Percentiles rank a stretch among this genome's conserved stretches.
Conservation (phyloP, 331 rosid species). For the Spiraea crenata region DNA sequence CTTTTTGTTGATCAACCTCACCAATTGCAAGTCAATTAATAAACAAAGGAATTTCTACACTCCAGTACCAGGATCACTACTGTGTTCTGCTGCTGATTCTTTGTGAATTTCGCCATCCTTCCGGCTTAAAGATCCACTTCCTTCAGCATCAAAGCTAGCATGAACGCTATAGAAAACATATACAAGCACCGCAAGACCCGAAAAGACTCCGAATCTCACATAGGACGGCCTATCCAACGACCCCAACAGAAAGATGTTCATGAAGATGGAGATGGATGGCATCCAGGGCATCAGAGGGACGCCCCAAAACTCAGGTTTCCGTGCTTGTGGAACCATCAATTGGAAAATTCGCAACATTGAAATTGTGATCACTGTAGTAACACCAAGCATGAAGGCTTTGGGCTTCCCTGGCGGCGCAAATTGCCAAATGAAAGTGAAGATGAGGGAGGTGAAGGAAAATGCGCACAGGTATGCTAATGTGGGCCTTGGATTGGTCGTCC, state of each 20-base stretch:
- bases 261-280: conserved; percentile 79
- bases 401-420: conserved; percentile 53
- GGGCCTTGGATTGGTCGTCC: conserved; percentile 79
- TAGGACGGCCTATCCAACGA: conserved; percentile 74
- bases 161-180: conserved; percentile 84
- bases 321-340: conserved; percentile 67
- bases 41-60: conserved; percentile 35
- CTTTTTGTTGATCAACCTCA: conserved; percentile 24
- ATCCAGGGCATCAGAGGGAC: conserved; percentile 98
- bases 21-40: conserved; percentile 19
- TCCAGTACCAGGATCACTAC: conserved; percentile 35
- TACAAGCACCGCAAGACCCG: conserved; percentile 52
- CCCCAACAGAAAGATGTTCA: conserved; percentile 74
- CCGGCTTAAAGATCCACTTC: conserved; percentile 41
- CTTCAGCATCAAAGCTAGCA: conserved; percentile 83
- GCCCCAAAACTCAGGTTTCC: conserved; percentile 91
- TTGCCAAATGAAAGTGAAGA: conserved; percentile 71
- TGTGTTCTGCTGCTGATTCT: conserved; percentile 39
- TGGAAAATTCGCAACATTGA: conserved; percentile 54
- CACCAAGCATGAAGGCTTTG: conserved; percentile 49
- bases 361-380: conserved; percentile 45
- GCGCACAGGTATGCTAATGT: conserved; percentile 80
- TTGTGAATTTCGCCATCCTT: conserved; percentile 44
- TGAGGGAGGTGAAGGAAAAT: conserved; percentile 50
- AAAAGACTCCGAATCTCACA: conserved; percentile 67